Base-by-base conservation (phyloP, 2,329 filamentous ascomycete species). In the Anthostomella pinea region DNA sequence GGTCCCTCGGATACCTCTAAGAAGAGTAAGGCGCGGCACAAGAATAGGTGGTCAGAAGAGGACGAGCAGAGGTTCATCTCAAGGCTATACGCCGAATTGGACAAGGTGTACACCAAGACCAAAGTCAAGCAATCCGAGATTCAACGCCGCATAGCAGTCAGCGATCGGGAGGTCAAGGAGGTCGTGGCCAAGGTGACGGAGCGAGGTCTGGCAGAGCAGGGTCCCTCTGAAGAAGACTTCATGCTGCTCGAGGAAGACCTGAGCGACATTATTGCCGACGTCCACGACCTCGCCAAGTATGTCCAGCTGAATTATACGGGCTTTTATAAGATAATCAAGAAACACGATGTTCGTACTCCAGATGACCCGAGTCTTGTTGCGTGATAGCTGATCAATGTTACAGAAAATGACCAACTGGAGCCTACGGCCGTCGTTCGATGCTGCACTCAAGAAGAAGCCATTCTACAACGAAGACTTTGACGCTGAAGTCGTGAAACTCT, bases 391-490 rank as follows among this genome's bases (percentile, higher is more conserved):
- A 57, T 34, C 11, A 11, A 16, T 25, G 24, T 16, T 17, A 14
- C 56, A 93, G 85, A 98, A 98, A 87, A 75, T 86, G 72, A 98
- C 93, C 1, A 77, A 81, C 43, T 95, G 91, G 89, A 82, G 93
- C 57, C 79, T 98, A 21, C 90, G 86, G 55, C 93, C 93, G 20
- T 88, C 94, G n/a, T 98, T 98, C 64, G 91, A 94, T 40, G 84
- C 90, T 26, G 82, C 91, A 40, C 79, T 98, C 58, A 95, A 94
- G 67, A 87, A 89, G 29, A 96, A 95, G 63, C 91, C 93, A 1
- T 98, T 98, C 67, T 98, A 95, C 75, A 94, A 95, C 63, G 91
- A 97, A 60, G 96, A 98, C 66, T 97, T 97, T 66, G 93, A 98
- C 68, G 85, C 84, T 19, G 94, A 95, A 43, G 87, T 98, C 22